Conservation (phyloP, 257 asterid genomes). For the Nicotiana attenuata region DNA sequence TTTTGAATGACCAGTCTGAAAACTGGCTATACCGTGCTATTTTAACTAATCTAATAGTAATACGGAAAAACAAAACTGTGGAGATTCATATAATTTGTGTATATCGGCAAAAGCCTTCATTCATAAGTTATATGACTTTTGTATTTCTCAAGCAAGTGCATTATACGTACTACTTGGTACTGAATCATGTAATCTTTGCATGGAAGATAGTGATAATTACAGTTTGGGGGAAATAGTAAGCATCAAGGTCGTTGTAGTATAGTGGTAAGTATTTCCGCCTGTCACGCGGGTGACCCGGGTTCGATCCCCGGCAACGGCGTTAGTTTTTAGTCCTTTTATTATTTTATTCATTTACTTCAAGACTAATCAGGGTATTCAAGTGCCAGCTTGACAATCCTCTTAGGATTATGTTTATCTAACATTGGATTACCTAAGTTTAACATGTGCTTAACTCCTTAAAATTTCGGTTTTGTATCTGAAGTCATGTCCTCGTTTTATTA, state of each 20-base stretch:
- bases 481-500: neutral
- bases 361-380: neutral
- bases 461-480: neutral
- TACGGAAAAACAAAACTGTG: too few species aligned
- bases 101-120: too few species aligned
- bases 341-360: too few species aligned
- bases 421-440: neutral
- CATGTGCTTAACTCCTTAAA: neutral
- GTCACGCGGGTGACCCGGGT: conserved; percentile 99
- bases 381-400: neutral
- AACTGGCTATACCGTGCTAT: too few species aligned
- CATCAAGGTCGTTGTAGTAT: conserved; percentile 74
- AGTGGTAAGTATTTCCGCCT: conserved; percentile 98
- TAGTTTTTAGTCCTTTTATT: neutral
- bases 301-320: conserved; percentile 98
- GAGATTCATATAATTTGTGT: too few species aligned
- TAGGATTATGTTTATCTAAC: neutral
- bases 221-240: neutral
- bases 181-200: too few species aligned
- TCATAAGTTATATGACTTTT: too few species aligned
- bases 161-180: too few species aligned
- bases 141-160: too few species aligned
- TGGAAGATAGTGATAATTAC: too few species aligned
- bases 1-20: too few species aligned
- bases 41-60: too few species aligned